These are phyloP conservation scores for Vitis labrusca DNA, from an alignment of 164 flowering plant species.

Conservation along the genomic window DNA sequence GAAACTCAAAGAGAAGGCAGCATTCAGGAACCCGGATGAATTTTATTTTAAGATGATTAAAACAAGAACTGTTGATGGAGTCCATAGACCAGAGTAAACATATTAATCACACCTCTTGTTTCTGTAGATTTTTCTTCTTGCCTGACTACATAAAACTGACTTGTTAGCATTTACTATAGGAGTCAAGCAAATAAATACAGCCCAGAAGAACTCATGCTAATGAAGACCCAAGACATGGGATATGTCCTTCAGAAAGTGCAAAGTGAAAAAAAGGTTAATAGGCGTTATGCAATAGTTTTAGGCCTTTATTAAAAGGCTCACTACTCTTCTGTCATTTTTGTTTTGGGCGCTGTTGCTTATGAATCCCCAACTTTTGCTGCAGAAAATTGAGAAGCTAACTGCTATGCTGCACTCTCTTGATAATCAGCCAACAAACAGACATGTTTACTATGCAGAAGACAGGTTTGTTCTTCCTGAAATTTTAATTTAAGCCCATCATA, in stretches of 20 bases:
- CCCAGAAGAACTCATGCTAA: constrained; percentile 73
- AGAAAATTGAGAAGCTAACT: constrained; percentile 82
- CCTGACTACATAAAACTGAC: background rate
- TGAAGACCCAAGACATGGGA: constrained; percentile 92
- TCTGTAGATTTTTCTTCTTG: background rate
- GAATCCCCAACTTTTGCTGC: constrained; percentile 9
- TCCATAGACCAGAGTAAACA: constrained; percentile 67
- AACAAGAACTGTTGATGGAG: constrained; percentile 61
- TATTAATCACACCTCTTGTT: background rate
- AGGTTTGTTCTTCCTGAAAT: constrained; percentile 41
- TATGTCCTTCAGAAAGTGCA: constrained; percentile 78
- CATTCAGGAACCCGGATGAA: constrained; percentile 87
- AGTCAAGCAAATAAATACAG: constrained; percentile 65
- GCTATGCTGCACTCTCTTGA: constrained; percentile 57
- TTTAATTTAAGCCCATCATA: background rate
- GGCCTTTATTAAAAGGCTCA: background rate
- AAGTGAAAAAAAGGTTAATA: constrained; percentile 66
- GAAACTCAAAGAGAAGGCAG: constrained; percentile 86
- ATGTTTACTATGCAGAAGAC: constrained; percentile 79
- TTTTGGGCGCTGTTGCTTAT: background rate
- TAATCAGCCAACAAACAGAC: constrained; percentile 50
- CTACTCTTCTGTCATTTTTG: background rate
- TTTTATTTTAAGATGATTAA: constrained; percentile 81
- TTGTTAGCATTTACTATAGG: constrained; percentile 31
- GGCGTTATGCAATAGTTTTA: background rate